Evolutionary conservation across 805 yeast species (phyloP), one percentile per base, ranked within the genome.

Genomic region (Myxozyma melibiosi): DNA sequence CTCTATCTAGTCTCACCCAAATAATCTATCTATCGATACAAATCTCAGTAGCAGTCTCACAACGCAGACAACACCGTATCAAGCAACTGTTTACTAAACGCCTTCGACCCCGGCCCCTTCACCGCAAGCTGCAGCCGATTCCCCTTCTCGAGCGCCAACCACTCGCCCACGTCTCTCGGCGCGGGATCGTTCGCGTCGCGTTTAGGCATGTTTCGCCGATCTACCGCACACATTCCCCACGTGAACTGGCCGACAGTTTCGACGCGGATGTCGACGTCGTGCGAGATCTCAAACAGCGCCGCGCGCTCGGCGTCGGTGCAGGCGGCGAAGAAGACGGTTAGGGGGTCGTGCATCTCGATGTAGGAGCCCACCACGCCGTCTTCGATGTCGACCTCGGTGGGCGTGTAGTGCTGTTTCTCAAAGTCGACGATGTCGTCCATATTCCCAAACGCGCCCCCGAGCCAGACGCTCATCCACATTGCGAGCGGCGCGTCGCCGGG

Each of bases 191-290:
- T 51, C 57, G 24, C 31, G 18, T 20, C 57, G 51, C 22, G 68
- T 65, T 16, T 59, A 18, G 46, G 73, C 58, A 27, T 70, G 68
- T 38, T 51, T 8, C 78, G 68, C 11, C 64, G 57, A 43, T 75
- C 78, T 7, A 66, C 62, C 2, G 74, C 65, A 7, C 76, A 73
- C 61, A 57, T 57, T 1, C 78, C 78, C 51, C 62, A 48, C 5
- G 74, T 65, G 73, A 75, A 74, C 51, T 68, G 68, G 22, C 78
- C 78, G n/a, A 18, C 53, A 13, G 72, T 62, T 58, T 75, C 78
- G 8, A 74, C 73, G 25, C 78, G 68, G 4, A 75, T 65, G 49
- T 75, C 78, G 41, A 60, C 60, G 11, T 43, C 47, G 20, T 61
- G 52, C 2, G 62, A 57, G 3, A 64, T 5, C 16, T 35, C n/a